Evolutionary conservation across 257 asterid genomes (phyloP), one percentile per base, ranked within the genome.

Genomic region (Coffea canephora): DNA sequence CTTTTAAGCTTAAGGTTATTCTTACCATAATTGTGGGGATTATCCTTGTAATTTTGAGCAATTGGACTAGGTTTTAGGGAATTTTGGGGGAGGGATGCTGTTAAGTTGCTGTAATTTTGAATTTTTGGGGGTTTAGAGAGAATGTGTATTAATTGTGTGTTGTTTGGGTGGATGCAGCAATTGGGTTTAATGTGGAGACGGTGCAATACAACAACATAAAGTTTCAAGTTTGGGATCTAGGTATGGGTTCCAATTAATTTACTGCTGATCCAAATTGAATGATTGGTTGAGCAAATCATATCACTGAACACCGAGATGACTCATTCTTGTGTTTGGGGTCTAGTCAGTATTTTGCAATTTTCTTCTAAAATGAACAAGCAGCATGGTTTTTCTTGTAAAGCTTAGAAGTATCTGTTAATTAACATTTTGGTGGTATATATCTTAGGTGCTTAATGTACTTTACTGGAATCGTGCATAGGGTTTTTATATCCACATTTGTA

Each of bases 181-280:
- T 95, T 84, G 99, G 98, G 80, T 95, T 93, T 87, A 91, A 95
- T 84, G 99, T 95, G 85, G 99, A 95, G 79, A 95, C 97, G 0
- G 92, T 95, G 89, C 98, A 91, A 88, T 89, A 95, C 80, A 95
- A 93, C 83, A 91, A 91, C 82, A 89, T 93, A 49, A 91, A 93
- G 87, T 90, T 93, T 85, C 98, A 93, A 90, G 97, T 93, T 65
- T 93, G 97, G 98, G 99, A 95, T 90, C 94, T 95, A 70, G 99
- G 98, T 92, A 88, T 9, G 88, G 72, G 62, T 52, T 15, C 46
- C 15, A 11, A 54, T 66, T 55, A 45, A 7, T 65, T 31, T 46
- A 48, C 59, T 61, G 25, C 41, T 41, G 23, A 72, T 49, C 61
- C 15, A 9, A 8, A 15, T 14, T 2, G 0, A n/a, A 57, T 19